Evolutionary conservation across 768 basidiomycete species (phyloP).

Genomic region (Hortiboletus flavorubellus): DNA sequence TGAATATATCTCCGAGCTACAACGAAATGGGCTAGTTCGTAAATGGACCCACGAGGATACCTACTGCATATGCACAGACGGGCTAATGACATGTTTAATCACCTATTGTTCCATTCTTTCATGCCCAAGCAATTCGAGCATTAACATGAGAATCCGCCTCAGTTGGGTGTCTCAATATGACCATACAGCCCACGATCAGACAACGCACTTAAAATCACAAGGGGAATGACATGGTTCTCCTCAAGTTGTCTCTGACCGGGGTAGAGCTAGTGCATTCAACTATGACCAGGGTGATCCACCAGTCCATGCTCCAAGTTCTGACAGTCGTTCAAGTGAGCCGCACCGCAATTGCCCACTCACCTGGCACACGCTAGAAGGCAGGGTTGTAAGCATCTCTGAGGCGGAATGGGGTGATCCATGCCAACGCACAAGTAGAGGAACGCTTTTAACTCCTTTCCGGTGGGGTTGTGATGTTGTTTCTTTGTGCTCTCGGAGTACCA

Average conservation of each 20-base stretch:
- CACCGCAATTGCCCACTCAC: neutral
- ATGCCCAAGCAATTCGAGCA: neutral
- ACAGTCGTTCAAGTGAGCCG: too few species aligned
- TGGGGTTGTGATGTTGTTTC: too few species aligned
- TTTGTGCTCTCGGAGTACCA: neutral
- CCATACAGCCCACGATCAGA: too few species aligned
- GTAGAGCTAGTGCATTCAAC: neutral
- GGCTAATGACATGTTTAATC: neutral
- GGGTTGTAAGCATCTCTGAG: neutral
- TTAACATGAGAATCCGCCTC: neutral
- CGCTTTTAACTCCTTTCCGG: neutral
- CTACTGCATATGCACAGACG: neutral
- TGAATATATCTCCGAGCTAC: too few species aligned
- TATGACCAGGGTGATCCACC: neutral
- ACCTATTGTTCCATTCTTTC: neutral
- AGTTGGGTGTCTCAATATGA: neutral
- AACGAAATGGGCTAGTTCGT: too few species aligned
- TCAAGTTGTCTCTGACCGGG: neutral
- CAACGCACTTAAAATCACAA: too few species aligned
- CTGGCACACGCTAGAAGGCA: neutral
- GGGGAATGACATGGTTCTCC: too few species aligned
- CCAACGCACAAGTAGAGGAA: neutral
- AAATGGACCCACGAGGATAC: neutral
- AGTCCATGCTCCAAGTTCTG: neutral
- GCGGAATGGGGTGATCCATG: neutral